Conservation (phyloP, 2,329 filamentous ascomycete genomes). For the Diaporthe destruens region DNA sequence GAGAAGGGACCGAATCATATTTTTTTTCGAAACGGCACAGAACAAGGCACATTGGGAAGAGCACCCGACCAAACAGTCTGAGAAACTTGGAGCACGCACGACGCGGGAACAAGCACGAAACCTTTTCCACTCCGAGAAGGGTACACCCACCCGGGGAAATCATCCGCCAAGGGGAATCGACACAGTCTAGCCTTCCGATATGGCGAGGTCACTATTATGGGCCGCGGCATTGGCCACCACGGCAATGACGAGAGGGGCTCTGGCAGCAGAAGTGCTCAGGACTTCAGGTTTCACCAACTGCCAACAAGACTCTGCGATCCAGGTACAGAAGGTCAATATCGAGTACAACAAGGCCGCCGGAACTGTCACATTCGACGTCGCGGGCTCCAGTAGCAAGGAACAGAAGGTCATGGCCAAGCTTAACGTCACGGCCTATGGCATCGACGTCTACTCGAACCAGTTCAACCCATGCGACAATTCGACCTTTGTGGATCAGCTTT, state of each 20-base stretch:
- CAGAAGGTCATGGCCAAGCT: conserved; percentile 87
- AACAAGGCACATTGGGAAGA: conserved; percentile 33
- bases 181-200: conserved; percentile 22
- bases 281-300: conserved; percentile 87
- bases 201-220: conserved; percentile 47
- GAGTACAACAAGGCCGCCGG: conserved; percentile 82
- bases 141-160: not conserved
- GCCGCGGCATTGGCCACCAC: conserved; percentile 51
- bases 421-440: conserved; percentile 86
- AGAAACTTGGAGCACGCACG: not conserved
- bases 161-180: conserved; percentile 8
- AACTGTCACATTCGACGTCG: conserved; percentile 83
- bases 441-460: conserved; percentile 79
- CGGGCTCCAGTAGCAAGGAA: conserved; percentile 77
- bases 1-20: conserved; percentile 37
- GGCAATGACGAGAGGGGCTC: conserved; percentile 59
- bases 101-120: conserved; percentile 21
- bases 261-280: conserved; percentile 79
- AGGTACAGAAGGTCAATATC: conserved; percentile 80
- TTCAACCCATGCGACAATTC: conserved; percentile 84
- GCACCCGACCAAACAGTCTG: conserved; percentile 33
- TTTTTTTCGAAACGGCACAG: conserved; percentile 32
- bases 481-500: conserved; percentile 80
- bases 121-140: conserved; percentile 29
- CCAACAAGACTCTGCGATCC: conserved; percentile 68